Evolutionary conservation across 495 filamentous ascomycete genomes (phyloP).

Genomic region (Tuber borchii): DNA sequence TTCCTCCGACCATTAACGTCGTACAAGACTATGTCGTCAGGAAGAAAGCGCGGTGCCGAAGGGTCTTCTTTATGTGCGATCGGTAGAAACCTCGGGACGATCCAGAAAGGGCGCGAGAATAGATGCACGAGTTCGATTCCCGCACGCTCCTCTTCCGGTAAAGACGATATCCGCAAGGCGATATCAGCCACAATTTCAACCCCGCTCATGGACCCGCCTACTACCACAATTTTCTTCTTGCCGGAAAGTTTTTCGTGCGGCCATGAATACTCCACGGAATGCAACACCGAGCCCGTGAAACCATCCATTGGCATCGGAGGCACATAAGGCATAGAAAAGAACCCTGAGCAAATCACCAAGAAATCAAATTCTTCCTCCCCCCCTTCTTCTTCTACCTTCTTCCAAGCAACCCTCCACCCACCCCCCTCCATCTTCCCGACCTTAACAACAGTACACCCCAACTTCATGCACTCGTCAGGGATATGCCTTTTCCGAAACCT

Average conservation of each 20-base stretch:
- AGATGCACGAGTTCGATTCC: constrained; percentile 60
- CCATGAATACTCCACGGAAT: constrained; percentile 35
- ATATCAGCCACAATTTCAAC: constrained; percentile 67
- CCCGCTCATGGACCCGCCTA: constrained; percentile 80
- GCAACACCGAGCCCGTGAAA: constrained; percentile 48
- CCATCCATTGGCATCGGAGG: constrained; percentile 53
- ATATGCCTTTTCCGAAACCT: constrained; percentile 57
- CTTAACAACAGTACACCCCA: constrained; percentile 52
- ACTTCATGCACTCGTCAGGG: constrained; percentile 45
- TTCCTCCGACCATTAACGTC: constrained; percentile 58
- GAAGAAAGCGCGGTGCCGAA: constrained; percentile 48
- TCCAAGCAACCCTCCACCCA: constrained; percentile 54
- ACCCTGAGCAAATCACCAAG: constrained; percentile 67
- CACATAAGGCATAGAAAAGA: constrained; percentile 59
- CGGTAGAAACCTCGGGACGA: constrained; percentile 59
- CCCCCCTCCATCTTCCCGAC: constrained; percentile 43
- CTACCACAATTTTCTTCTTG: constrained; percentile 58
- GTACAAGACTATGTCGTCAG: constrained; percentile 69
- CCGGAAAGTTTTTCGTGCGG: constrained; percentile 43
- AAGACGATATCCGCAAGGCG: constrained; percentile 62
- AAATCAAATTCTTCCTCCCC: constrained; percentile 57
- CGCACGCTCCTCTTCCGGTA: constrained; percentile 36
- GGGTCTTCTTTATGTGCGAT: constrained; percentile 43
- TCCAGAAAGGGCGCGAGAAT: constrained; percentile 63
- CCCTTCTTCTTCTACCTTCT: constrained; percentile 33